Percentiles rank a stretch among this genome's conserved stretches.
Conservation (phyloP, 2,329 filamentous ascomycete genomes). For the Aspergillus phoenicis region DNA sequence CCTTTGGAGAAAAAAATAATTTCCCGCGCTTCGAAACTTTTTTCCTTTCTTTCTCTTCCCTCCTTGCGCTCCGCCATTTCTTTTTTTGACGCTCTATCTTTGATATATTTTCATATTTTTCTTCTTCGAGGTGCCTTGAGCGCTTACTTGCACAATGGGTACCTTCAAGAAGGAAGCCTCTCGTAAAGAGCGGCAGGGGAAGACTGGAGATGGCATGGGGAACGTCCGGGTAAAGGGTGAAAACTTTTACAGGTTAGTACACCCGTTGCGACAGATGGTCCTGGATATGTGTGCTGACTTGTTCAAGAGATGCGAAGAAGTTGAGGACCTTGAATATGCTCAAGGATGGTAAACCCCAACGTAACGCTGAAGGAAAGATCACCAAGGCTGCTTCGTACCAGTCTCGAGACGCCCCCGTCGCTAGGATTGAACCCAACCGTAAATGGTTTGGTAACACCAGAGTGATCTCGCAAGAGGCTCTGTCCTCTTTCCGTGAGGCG, state of each 20-base stretch:
- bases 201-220: conserved; percentile 79
- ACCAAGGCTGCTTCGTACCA: conserved; percentile 83
- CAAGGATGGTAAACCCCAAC: conserved; percentile 80
- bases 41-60: conserved; percentile 30
- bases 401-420: conserved; percentile 76
- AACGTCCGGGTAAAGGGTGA: conserved; percentile 95
- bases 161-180: conserved; percentile 87
- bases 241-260: conserved; percentile 85
- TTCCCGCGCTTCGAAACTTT: conserved; percentile 19
- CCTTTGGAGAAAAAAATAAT: conserved; percentile 38
- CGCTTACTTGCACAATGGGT: conserved; percentile 64
- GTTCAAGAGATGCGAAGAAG: conserved; percentile 70
- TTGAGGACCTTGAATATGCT: conserved; percentile 86
- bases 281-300: conserved; percentile 15
- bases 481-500: conserved; percentile 84
- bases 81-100: conserved; percentile 30
- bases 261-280: not conserved
- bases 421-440: conserved; percentile 90
- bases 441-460: conserved; percentile 98
- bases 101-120: conserved; percentile 32
- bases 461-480: conserved; percentile 83
- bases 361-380: conserved; percentile 82
- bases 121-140: conserved; percentile 20
- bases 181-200: conserved; percentile 82
- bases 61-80: conserved; percentile 37